phyloP scores from a whole-genome alignment of 768 basidiomycete genomes.

The Phylloporus sp. region DNA sequence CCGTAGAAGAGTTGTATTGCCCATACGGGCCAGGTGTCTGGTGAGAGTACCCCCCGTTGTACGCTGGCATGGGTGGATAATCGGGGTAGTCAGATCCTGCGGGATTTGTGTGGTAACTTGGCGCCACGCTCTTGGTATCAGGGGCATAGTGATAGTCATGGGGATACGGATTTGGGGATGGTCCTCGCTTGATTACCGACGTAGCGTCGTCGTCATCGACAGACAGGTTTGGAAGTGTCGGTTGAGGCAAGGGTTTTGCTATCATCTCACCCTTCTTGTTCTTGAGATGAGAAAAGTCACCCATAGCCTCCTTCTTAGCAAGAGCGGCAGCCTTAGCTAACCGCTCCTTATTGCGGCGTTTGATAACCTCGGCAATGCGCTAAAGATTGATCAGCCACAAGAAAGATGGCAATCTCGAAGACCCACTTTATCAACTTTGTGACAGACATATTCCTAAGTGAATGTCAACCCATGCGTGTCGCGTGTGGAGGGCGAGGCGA shows the following conservation, averaged over 20 bases:
- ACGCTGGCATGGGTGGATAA: constrained; percentile 73
- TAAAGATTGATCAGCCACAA: constrained; percentile 28
- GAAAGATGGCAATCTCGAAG: background rate
- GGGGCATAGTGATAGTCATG: constrained; percentile 52
- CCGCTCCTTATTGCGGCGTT: constrained; percentile 83
- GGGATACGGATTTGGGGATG: constrained; percentile 49
- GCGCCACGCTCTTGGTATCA: constrained; percentile 41
- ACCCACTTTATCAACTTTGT: constrained; percentile 93
- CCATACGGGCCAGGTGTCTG: constrained; percentile 47
- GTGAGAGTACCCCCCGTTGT: constrained; percentile 58
- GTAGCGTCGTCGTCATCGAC: constrained; percentile 68
- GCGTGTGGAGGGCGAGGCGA: background rate
- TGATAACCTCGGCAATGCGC: constrained; percentile 93
- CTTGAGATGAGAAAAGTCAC: constrained; percentile 87
- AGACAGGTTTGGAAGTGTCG: constrained; percentile 89
- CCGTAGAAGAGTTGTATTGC: constrained; percentile 56
- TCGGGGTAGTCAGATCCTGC: constrained; percentile 42
- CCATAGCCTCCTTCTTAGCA: constrained; percentile 87
- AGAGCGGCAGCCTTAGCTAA: constrained; percentile 72
- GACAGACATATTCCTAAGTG: constrained; percentile 88
- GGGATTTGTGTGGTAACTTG: constrained; percentile 33
- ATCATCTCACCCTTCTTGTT: constrained; percentile 87
- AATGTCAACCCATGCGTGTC: background rate
- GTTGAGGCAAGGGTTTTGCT: constrained; percentile 80
- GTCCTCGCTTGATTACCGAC: constrained; percentile 52